Conservation (phyloP, 352 stramenopile genomes). For the Pythium oligandrum region DNA sequence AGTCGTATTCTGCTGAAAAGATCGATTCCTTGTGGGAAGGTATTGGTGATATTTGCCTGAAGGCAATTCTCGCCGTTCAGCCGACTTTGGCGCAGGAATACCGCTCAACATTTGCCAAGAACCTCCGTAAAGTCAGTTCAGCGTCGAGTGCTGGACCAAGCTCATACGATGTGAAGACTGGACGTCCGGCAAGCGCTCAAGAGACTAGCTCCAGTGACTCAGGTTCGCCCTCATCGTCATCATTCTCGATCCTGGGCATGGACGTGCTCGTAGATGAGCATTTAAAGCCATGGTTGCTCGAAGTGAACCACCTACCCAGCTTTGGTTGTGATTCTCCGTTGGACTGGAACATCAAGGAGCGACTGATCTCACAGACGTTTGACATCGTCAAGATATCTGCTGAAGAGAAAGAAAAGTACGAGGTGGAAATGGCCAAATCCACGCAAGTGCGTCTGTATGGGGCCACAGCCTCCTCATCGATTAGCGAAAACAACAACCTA, state of each 20-base stretch:
- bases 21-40: slow-evolving; percentile 85
- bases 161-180: not conserved
- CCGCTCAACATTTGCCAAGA: slow-evolving; percentile 80
- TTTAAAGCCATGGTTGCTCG: slow-evolving; percentile 95
- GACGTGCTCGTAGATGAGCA: slow-evolving; percentile 95
- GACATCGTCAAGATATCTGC: slow-evolving; percentile 79
- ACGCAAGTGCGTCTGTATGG: slow-evolving; percentile 67
- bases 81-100: slow-evolving; percentile 93
- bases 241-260: slow-evolving; percentile 94
- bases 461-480: slow-evolving; percentile 4
- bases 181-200: slow-evolving; percentile 17
- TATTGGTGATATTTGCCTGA: slow-evolving; percentile 93
- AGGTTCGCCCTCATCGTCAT: slow-evolving; percentile 32
- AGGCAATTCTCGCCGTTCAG: slow-evolving; percentile 91
- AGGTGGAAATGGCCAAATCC: slow-evolving; percentile 53
- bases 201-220: slow-evolving; percentile 9
- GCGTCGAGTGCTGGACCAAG: slow-evolving; percentile 18
- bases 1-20: slow-evolving; percentile 48
- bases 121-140: slow-evolving; percentile 55
- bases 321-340: slow-evolving; percentile 94
- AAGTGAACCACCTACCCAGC: slow-evolving; percentile 96
- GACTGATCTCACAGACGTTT: slow-evolving; percentile 91
- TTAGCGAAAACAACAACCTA: slow-evolving; percentile 12
- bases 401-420: slow-evolving; percentile 77
- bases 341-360: slow-evolving; percentile 94